These are phyloP conservation scores for Psilocybe sp. DNA, from an alignment of 768 basidiomycete species.

Conservation along the genomic window DNA sequence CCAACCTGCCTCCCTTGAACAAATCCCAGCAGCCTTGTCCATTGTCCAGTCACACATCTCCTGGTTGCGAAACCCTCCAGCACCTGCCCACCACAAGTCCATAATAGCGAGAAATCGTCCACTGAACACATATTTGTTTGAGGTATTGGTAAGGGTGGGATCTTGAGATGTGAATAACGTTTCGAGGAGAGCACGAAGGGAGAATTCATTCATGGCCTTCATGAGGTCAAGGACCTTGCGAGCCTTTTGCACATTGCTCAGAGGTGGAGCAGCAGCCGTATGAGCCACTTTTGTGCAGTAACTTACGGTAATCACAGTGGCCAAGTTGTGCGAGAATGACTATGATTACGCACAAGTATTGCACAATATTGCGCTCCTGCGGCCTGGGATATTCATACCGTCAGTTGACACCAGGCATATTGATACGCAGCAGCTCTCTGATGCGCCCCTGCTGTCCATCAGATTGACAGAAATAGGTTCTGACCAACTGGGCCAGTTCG, in stretches of 20 bases:
- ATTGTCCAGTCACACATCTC: constrained; percentile 5
- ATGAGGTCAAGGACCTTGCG: constrained; percentile 3
- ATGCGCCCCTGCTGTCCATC: too few relatives aligned
- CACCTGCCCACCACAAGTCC: constrained; percentile 4
- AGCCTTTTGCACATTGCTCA: constrained; percentile 4
- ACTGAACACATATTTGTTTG: constrained; percentile 4
- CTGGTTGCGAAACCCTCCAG: not conserved
- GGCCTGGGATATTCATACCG: too few relatives aligned
- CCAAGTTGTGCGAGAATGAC: too few relatives aligned
- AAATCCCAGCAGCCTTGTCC: constrained; percentile 1
- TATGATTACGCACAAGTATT: too few relatives aligned
- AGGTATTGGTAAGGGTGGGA: not conserved
- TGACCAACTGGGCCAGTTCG: too few relatives aligned
- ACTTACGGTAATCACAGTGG: too few relatives aligned
- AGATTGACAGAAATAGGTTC: too few relatives aligned
- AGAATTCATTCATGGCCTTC: not conserved
- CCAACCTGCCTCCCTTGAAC: constrained; percentile 4
- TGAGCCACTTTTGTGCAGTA: too few relatives aligned
- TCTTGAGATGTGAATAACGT: constrained; percentile 4
- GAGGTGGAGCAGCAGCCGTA: not conserved
- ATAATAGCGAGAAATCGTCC: not conserved
- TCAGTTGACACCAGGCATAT: too few relatives aligned
- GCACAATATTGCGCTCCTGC: too few relatives aligned
- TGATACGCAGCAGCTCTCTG: too few relatives aligned
- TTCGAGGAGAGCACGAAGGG: constrained; percentile 3